Percentiles rank a stretch among this genome's conserved stretches.
Evolutionary conservation across 306 rosid genomes (phyloP).

Genomic region (Fragaria vesca): DNA sequence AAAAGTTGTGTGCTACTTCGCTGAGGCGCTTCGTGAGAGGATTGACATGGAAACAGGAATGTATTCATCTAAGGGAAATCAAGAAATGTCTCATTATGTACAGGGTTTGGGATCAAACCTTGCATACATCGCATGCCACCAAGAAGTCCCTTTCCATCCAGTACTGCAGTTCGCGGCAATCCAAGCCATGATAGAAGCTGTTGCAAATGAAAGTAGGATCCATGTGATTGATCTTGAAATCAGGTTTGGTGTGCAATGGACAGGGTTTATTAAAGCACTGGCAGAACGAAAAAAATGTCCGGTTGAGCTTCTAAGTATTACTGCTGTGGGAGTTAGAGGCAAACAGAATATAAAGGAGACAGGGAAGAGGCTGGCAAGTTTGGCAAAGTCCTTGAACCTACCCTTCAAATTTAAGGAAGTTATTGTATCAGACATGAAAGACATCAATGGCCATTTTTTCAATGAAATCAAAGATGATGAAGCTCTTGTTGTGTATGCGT

Average conservation of each 20-base stretch:
- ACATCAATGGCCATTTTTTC: conserved; percentile 42
- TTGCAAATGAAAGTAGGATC: conserved; percentile 39
- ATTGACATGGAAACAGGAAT: conserved; percentile 50
- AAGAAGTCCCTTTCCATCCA: conserved; percentile 54
- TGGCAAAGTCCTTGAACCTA: conserved; percentile 58
- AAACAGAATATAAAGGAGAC: conserved; percentile 35
- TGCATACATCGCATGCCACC: conserved; percentile 25
- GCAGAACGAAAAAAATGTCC: conserved; percentile 33
- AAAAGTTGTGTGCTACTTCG: conserved; percentile 49
- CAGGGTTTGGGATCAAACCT: conserved; percentile 17
- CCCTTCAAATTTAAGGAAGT: conserved; percentile 51
- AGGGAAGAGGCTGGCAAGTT: conserved; percentile 45
- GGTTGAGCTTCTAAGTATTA: conserved; percentile 47
- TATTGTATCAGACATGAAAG: conserved; percentile 43
- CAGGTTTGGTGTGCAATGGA: conserved; percentile 51
- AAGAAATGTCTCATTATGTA: conserved; percentile 8
- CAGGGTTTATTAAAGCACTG: conserved; percentile 58
- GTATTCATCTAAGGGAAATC: conserved; percentile 2
- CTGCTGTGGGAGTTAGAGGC: conserved; percentile 46
- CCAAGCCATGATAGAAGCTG: conserved; percentile 62
- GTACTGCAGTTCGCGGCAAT: conserved; percentile 46
- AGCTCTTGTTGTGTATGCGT: conserved; percentile 48
- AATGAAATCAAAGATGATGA: conserved; percentile 45
- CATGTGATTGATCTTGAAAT: conserved; percentile 66
- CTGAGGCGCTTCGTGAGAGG: conserved; percentile 58